Conservation (phyloP, 2,329 filamentous ascomycete species). For the Teratosphaeria pseudoeucalypti region DNA sequence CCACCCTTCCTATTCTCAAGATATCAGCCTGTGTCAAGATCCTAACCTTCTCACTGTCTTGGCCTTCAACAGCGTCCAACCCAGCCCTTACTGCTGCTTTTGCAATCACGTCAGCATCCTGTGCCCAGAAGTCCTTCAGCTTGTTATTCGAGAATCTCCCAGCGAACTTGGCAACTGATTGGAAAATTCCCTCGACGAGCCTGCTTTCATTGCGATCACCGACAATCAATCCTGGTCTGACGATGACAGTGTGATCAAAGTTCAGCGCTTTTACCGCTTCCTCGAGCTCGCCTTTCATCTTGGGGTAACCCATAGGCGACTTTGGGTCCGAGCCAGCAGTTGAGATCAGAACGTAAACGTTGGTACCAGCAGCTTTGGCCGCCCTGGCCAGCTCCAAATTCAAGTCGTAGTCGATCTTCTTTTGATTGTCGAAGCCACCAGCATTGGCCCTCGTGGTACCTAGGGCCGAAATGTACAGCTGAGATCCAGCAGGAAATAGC, state of each 20-base stretch:
- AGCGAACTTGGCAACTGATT: conserved; percentile 45
- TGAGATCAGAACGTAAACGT: conserved; percentile 69
- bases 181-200: conserved; percentile 46
- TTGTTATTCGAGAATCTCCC: conserved; percentile 41
- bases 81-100: conserved; percentile 54
- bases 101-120: conserved; percentile 65
- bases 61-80: conserved; percentile 41
- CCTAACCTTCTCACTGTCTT: conserved; percentile 51
- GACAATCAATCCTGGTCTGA: conserved; percentile 64
- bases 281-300: conserved; percentile 81
- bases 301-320: conserved; percentile 44
- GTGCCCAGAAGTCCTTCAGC: conserved; percentile 56
- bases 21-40: conserved; percentile 52
- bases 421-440: conserved; percentile 67
- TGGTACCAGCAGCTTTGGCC: conserved; percentile 60
- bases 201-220: conserved; percentile 50
- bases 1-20: conserved; percentile 53
- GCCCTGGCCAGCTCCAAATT: conserved; percentile 69
- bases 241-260: conserved; percentile 69
- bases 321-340: conserved; percentile 42
- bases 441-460: conserved; percentile 70
- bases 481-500: conserved; percentile 48
- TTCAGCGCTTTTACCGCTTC: conserved; percentile 59
- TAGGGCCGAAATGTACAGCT: conserved; percentile 64
- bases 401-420: conserved; percentile 79